Evolutionary conservation across 2,329 filamentous ascomycete species (phyloP).

Genomic region (Monilinia polystroma): DNA sequence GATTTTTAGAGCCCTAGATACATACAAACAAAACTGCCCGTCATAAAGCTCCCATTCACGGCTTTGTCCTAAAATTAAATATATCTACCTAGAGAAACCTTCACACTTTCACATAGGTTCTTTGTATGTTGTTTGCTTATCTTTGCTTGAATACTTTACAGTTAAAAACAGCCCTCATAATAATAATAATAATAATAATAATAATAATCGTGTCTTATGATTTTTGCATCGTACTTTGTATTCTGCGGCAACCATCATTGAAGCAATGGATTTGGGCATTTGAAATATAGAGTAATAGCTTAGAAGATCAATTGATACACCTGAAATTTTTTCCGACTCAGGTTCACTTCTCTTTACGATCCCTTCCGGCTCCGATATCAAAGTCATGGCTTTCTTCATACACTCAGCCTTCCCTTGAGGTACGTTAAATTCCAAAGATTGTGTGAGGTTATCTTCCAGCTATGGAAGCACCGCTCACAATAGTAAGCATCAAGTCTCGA

Average conservation of each 20-base stretch:
- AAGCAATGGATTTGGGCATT: not conserved
- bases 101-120: not conserved
- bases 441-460: not conserved
- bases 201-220: not conserved
- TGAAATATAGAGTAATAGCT: not conserved
- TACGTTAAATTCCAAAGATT: not conserved
- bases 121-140: not conserved
- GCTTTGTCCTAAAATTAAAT: not conserved
- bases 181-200: not conserved
- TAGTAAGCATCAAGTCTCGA: not conserved
- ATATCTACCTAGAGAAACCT: not conserved
- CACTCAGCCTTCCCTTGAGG: not conserved
- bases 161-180: not conserved
- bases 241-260: not conserved
- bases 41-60: not conserved
- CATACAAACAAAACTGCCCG: not conserved
- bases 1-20: not conserved
- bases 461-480: not conserved
- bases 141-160: not conserved
- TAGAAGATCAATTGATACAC: not conserved
- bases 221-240: not conserved
- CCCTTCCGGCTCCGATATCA: not conserved
- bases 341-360: not conserved
- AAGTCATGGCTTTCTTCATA: too few relatives aligned
- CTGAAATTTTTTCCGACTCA: not conserved